Evolutionary conservation across 163 green algal species (phyloP).

Genomic region (Trebouxia gelatinosa): DNA sequence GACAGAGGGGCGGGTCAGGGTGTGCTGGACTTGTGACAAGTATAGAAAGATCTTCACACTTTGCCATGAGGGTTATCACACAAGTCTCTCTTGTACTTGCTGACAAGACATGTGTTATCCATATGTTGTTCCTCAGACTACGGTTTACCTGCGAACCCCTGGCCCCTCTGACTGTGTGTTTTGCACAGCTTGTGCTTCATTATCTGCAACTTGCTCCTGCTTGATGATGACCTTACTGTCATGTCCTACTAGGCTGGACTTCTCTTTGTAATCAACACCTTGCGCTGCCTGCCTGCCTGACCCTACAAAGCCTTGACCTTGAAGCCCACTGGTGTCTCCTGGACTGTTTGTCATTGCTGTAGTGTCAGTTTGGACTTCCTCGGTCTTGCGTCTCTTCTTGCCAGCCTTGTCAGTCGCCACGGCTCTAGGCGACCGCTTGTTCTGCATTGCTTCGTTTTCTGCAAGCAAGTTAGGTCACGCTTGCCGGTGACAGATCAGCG

Average conservation of each 20-base stretch:
- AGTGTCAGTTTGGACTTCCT: not conserved
- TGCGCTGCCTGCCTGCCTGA: conserved; percentile 19
- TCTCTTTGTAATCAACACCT: conserved; percentile 21
- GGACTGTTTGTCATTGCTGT: not conserved
- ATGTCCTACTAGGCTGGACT: not conserved
- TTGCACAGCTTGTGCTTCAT: not conserved
- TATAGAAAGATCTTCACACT: no score
- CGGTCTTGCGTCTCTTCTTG: no score
- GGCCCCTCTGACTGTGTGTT: not conserved
- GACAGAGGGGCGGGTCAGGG: no score
- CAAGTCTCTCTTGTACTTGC: no score
- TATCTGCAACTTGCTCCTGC: conserved; percentile 1
- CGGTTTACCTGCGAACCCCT: not conserved
- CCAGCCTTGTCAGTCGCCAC: not conserved
- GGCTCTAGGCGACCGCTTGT: not conserved
- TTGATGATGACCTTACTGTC: conserved; percentile 3
- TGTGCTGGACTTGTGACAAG: no score
- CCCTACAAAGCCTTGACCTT: conserved; percentile 4
- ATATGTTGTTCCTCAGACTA: no score
- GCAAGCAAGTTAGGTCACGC: no score
- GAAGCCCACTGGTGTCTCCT: not conserved
- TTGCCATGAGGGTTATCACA: no score
- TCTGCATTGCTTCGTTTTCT: no score
- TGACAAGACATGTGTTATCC: no score
- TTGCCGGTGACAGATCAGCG: not conserved